phyloP scores from a whole-genome alignment of 768 basidiomycete genomes.

The Cubamyces sp. region DNA sequence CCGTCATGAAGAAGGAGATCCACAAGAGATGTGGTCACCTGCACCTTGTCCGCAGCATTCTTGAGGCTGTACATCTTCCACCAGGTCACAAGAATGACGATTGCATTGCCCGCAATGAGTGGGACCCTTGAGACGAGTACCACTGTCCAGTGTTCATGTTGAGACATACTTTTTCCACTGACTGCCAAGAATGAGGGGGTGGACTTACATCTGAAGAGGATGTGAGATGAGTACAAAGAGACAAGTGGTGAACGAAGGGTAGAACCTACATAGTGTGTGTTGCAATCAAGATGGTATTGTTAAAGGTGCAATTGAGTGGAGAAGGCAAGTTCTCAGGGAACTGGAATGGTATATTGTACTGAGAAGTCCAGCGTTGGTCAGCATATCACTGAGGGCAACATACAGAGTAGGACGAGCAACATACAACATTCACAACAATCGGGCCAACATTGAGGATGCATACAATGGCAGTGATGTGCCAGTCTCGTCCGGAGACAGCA shows the following conservation, averaged over 20 bases:
- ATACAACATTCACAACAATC: constrained; percentile 7
- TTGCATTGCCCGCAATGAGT: constrained; percentile 7
- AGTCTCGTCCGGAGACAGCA: constrained; percentile 12
- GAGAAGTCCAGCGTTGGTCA: not conserved
- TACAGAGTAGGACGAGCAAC: not conserved
- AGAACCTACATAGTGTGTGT: not conserved
- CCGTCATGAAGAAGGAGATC: constrained; percentile 10
- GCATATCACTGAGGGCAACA: not conserved
- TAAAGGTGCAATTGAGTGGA: not conserved
- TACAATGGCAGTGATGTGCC: not conserved
- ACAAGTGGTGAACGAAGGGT: too few relatives aligned
- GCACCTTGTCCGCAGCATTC: constrained; percentile 1
- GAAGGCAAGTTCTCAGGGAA: constrained; percentile 8
- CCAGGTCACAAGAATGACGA: constrained; percentile 15
- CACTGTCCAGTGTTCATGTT: not conserved
- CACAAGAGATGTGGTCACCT: not conserved
- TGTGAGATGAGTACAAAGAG: not conserved
- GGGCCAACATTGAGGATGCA: constrained; percentile 5
- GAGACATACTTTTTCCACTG: not conserved
- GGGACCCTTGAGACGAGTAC: not conserved
- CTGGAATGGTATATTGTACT: constrained; percentile 1
- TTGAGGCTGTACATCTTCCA: constrained; percentile 14
- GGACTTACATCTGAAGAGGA: not conserved
- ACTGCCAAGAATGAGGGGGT: not conserved
- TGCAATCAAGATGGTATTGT: not conserved